These are phyloP conservation scores for Colletotrichum costaricense DNA, from an alignment of 2,329 filamentous ascomycete species.

Conservation along the genomic window DNA sequence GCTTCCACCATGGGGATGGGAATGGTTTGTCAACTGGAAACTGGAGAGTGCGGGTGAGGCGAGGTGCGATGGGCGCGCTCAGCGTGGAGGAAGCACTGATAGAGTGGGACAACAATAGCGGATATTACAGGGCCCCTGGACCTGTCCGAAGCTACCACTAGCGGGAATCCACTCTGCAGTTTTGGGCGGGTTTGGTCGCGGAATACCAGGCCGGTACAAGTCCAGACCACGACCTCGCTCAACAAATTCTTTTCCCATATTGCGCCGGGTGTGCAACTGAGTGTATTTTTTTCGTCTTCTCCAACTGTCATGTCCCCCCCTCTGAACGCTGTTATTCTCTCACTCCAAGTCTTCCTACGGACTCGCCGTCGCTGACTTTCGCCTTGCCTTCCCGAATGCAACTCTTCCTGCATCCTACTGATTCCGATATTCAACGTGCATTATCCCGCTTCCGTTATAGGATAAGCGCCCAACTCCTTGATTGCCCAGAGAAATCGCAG, in stretches of 20 bases:
- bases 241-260: conserved; percentile 36
- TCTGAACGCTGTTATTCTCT: not conserved
- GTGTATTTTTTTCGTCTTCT: not conserved
- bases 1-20: not conserved
- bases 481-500: not conserved
- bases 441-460: conserved; percentile 17
- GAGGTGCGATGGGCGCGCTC: conserved; percentile 8
- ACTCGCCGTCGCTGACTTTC: conserved; percentile 18
- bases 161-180: conserved; percentile 23
- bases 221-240: conserved; percentile 28
- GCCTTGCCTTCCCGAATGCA: conserved; percentile 20
- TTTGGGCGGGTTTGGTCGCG: conserved; percentile 16
- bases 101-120: conserved; percentile 31
- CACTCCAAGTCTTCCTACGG: not conserved
- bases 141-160: conserved; percentile 31
- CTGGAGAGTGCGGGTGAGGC: conserved; percentile 20
- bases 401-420: conserved; percentile 20
- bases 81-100: conserved; percentile 11
- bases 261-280: not conserved
- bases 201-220: conserved; percentile 35
- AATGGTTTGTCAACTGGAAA: not conserved
- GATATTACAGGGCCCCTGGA: conserved; percentile 24
- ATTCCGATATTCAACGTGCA: conserved; percentile 13
- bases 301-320: not conserved
- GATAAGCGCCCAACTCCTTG: not conserved